Evolutionary conservation across 768 basidiomycete species (phyloP).

Genomic region (Amanita pallidorosea): DNA sequence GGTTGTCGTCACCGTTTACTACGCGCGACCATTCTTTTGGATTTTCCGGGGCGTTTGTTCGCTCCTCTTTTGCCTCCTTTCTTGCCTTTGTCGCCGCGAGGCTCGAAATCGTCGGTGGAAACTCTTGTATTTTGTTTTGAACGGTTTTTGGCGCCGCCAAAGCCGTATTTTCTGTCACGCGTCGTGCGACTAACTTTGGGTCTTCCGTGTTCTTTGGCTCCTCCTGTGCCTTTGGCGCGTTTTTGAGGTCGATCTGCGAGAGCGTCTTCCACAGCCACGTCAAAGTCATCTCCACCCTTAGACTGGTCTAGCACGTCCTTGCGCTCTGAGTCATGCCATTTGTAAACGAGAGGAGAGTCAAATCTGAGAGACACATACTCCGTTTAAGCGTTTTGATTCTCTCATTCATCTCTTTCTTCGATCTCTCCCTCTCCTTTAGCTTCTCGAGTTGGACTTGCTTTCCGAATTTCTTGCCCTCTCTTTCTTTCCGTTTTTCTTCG

Average conservation of each 20-base stretch:
- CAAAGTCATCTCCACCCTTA: constrained; percentile 58
- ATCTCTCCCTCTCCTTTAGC: constrained; percentile 77
- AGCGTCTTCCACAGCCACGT: constrained; percentile 86
- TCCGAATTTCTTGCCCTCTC: constrained; percentile 96
- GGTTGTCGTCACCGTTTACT: constrained; percentile 15
- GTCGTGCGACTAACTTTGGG: constrained; percentile 43
- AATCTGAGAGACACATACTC: constrained; percentile 40
- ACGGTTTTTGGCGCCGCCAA: constrained; percentile 56
- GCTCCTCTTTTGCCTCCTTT: constrained; percentile 21
- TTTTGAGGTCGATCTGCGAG: constrained; percentile 59
- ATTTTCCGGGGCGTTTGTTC: constrained; percentile 49
- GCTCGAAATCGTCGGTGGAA: constrained; percentile 68
- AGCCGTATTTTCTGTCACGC: constrained; percentile 76
- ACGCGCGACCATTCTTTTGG: constrained; percentile 36
- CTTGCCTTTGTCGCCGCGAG: constrained; percentile 20
- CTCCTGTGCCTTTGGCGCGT: constrained; percentile 30
- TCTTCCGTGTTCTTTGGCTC: constrained; percentile 26
- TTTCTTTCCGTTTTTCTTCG: constrained; percentile 84
- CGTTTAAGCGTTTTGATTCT: constrained; percentile 79
- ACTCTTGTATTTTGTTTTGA: constrained; percentile 76
- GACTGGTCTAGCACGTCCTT: constrained; percentile 70
- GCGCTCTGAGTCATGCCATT: constrained; percentile 44
- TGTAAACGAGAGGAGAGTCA: neutral
- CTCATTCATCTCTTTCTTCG: constrained; percentile 90
- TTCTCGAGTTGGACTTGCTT: constrained; percentile 97